These are phyloP conservation scores for Metschnikowia continentalis DNA, from an alignment of 805 yeast species.

Conservation along the genomic window DNA sequence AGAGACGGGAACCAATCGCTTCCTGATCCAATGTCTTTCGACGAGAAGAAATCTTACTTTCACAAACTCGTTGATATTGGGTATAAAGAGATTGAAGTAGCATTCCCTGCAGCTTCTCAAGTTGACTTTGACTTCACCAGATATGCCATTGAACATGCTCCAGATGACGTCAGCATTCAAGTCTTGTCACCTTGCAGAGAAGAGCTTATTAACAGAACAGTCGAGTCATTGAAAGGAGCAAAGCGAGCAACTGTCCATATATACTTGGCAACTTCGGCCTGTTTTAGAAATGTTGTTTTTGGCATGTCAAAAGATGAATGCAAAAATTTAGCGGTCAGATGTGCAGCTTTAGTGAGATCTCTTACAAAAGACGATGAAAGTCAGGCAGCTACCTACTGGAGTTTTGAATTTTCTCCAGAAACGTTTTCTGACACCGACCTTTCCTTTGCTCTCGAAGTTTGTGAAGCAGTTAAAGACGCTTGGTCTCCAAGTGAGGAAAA, in stretches of 20 bases:
- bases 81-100: slow-evolving; percentile 78
- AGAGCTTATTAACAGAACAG: slow-evolving; percentile 64
- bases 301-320: slow-evolving; percentile 58
- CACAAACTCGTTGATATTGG: slow-evolving; percentile 67
- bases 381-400: slow-evolving; percentile 57
- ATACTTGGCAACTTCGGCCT: slow-evolving; percentile 71
- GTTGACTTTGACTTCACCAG: slow-evolving; percentile 78
- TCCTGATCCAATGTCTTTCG: slow-evolving; percentile 83
- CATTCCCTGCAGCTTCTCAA: slow-evolving; percentile 79
- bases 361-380: slow-evolving; percentile 67
- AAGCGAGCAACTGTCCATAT: slow-evolving; percentile 72
- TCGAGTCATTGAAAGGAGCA: slow-evolving; percentile 71
- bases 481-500: slow-evolving; percentile 65
- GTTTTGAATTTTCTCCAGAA: slow-evolving; percentile 77
- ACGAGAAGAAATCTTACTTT: slow-evolving; percentile 70
- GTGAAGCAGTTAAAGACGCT: slow-evolving; percentile 71
- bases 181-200: slow-evolving; percentile 75
- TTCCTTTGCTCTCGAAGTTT: slow-evolving; percentile 58
- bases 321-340: slow-evolving; percentile 55
- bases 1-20: slow-evolving; percentile 83
- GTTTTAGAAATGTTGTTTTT: slow-evolving; percentile 70
- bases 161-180: slow-evolving; percentile 73
- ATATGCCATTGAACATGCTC: slow-evolving; percentile 67
- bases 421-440: slow-evolving; percentile 68
- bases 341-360: slow-evolving; percentile 57